A percentile compares a stretch with the other conserved stretches of the same genome.
Evolutionary conservation across 2,329 filamentous ascomycete genomes (phyloP).

Genomic region (Cercospora sp.): DNA sequence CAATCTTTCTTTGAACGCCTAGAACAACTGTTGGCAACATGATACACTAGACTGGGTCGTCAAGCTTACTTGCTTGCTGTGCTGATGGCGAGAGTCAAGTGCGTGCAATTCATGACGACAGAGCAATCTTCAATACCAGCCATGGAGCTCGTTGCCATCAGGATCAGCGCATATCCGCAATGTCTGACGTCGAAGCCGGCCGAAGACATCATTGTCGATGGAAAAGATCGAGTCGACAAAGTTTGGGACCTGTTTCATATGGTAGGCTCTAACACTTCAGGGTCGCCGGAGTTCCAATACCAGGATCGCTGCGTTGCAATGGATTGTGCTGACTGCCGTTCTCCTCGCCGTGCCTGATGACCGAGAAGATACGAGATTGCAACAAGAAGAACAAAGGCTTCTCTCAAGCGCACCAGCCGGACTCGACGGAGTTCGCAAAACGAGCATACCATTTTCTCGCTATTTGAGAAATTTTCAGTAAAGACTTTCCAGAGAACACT

Average conservation of each 20-base stretch:
- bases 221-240: not conserved
- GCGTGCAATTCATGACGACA: not conserved
- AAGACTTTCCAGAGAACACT: not conserved
- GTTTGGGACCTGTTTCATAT: slow-evolving; percentile 3
- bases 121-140: not conserved
- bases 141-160: not conserved
- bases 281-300: not conserved
- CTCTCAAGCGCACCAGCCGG: not conserved
- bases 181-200: not conserved
- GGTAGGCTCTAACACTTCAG: not conserved
- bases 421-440: not conserved
- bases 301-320: not conserved
- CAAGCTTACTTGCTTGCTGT: not conserved
- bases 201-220: not conserved
- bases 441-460: not conserved
- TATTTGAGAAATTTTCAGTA: not conserved
- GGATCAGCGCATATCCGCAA: not conserved
- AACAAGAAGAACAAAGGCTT: not conserved
- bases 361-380: not conserved
- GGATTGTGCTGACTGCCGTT: not conserved
- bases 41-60: not conserved
- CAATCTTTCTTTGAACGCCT: not conserved
- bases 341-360: not conserved
- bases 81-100: not conserved
- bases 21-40: not conserved